Conservation (phyloP, 805 yeast species). For the Blastobotrys terrestris region DNA sequence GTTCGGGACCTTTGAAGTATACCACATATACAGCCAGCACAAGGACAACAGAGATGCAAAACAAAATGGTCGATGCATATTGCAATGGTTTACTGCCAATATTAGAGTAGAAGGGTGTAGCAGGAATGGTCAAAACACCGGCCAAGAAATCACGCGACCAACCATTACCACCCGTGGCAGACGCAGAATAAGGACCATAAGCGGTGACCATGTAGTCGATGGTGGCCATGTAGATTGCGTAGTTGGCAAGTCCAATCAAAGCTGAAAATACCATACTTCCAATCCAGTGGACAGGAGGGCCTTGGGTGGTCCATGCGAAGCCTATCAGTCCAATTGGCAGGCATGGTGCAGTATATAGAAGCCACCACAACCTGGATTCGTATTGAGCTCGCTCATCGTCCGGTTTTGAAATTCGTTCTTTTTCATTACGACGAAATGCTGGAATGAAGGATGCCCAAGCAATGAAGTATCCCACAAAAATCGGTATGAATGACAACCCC, state of each 20-base stretch:
- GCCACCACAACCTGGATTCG: constrained; percentile 23
- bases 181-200: constrained; percentile 39
- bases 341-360: constrained; percentile 35
- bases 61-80: constrained; percentile 38
- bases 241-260: constrained; percentile 38
- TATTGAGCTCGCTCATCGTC: constrained; percentile 19
- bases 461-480: constrained; percentile 33
- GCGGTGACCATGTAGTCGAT: constrained; percentile 40
- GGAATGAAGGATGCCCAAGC: constrained; percentile 34
- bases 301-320: constrained; percentile 39
- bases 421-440: constrained; percentile 32
- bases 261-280: constrained; percentile 36
- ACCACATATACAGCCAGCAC: constrained; percentile 35
- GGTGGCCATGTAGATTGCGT: constrained; percentile 39
- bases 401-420: constrained; percentile 28
- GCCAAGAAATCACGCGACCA: constrained; percentile 39
- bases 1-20: constrained; percentile 37
- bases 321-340: constrained; percentile 38
- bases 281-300: constrained; percentile 38
- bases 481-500: constrained; percentile 34
- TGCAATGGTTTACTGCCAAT: constrained; percentile 32
- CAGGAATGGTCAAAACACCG: constrained; percentile 36
- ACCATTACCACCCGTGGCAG: constrained; percentile 41
- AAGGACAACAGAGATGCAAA: constrained; percentile 32
- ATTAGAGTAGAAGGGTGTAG: constrained; percentile 35